Base-by-base conservation (phyloP, 2,329 filamentous ascomycete species). In the Sodiomyces alkalinus region DNA sequence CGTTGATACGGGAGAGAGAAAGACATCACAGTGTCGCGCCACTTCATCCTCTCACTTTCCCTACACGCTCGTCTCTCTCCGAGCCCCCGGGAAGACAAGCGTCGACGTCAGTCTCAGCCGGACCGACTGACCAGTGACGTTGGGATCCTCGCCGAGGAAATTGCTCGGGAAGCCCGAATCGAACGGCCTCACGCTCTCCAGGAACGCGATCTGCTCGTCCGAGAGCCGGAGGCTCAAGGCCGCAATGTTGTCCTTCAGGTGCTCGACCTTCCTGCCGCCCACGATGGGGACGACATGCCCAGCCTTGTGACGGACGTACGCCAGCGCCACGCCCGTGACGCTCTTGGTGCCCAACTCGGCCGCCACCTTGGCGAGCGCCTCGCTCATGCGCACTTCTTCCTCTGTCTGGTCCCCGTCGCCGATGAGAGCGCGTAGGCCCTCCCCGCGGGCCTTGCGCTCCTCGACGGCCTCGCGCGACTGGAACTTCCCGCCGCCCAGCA, bases 311-410 rank as follows among this genome's bases (percentile, higher is more conserved):
- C 56, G 46, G 9, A 68, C 52, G 34, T 69, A 70, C 5, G 63
- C 62, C 27, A 68, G 46, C 0, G 64, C 64, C 19, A 80, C 53
- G 20, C 64, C 64, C 4, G 72, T 76, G 27, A 80, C 60, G 18
- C 62, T 54, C 2, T 41, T 68, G 29, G 61, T 54, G 2, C 64
- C 62, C 39, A 74, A 66, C 33, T 62, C 55, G 6, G 59, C 57
- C 1, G 68, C 71, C 6, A 80, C 61, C 39, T 68, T 60, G 16
- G 66, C 71, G 1, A 83, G 57, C 0, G 68, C 68, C 17, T 56
- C 59, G 28, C 64, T 68, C 19, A 73, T 56, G 29, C 58, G 59
- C 6, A 45, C 49, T 32, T 69, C 64, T 0, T 64, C 53, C 17
- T 67, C 62, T 3, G 53, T 56, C 34, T 66, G 45, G 22, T 35